A percentile compares a stretch with the other conserved stretches of the same genome.
phyloP scores from a whole-genome alignment of 2,329 filamentous ascomycete species.

The Microdochium trichocladiopsis region DNA sequence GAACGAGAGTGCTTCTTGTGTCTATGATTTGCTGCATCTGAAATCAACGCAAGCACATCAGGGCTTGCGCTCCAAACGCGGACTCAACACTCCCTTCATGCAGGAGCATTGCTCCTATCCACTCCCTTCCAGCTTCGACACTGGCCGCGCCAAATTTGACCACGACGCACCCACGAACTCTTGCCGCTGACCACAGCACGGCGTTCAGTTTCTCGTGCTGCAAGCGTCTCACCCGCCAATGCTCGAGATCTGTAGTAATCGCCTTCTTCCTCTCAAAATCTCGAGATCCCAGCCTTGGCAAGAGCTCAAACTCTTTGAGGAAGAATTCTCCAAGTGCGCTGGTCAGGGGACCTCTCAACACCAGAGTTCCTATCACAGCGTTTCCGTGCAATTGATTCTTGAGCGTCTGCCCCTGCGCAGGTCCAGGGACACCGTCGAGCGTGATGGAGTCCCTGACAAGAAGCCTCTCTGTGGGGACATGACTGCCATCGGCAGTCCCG shows the following conservation, averaged over 20 bases:
- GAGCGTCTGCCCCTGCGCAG: slow-evolving; percentile 31
- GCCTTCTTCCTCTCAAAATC: slow-evolving; percentile 58
- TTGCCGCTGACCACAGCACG: slow-evolving; percentile 76
- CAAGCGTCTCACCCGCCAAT: slow-evolving; percentile 50
- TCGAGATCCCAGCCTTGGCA: slow-evolving; percentile 76
- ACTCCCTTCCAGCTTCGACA: slow-evolving; percentile 73
- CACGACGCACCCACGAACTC: slow-evolving; percentile 74
- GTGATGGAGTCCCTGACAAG: slow-evolving; percentile 82
- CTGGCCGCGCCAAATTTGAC: slow-evolving; percentile 84
- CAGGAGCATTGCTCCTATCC: slow-evolving; percentile 69
- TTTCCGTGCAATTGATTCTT: slow-evolving; percentile 64
- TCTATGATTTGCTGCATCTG: background rate
- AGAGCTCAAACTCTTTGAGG: slow-evolving; percentile 65
- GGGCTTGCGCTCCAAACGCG: slow-evolving; percentile 72
- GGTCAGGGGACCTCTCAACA: slow-evolving; percentile 69
- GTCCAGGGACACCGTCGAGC: slow-evolving; percentile 50
- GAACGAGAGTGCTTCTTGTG: background rate
- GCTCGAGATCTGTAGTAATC: slow-evolving; percentile 32
- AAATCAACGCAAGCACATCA: slow-evolving; percentile 62
- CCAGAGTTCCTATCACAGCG: slow-evolving; percentile 76
- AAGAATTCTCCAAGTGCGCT: slow-evolving; percentile 65
- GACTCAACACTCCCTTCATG: slow-evolving; percentile 65
- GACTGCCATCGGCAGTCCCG: slow-evolving; percentile 6
- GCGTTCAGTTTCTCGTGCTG: slow-evolving; percentile 49
- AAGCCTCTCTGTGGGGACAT: slow-evolving; percentile 43